phyloP scores from a whole-genome alignment of 768 basidiomycete genomes.

The Myochromella boudieri region DNA sequence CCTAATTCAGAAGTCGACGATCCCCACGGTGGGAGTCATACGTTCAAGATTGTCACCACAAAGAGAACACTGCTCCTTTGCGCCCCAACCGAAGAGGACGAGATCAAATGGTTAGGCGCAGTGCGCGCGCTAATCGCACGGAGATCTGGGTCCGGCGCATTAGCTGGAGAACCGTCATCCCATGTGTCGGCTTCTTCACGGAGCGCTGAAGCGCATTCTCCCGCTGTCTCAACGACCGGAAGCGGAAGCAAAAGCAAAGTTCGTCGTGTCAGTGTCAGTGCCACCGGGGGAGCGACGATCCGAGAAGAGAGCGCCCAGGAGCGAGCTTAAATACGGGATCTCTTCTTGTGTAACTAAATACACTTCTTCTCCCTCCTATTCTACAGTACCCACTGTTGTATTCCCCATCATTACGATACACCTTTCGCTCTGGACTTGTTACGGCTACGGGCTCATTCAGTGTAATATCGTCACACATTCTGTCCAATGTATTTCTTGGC shows the following conservation, averaged over 20 bases:
- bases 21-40: conserved; percentile 49
- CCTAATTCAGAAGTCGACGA: conserved; percentile 41
- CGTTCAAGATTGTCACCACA: conserved; percentile 96
- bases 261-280: conserved; percentile 47
- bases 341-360: conserved; percentile 2
- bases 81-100: conserved; percentile 95
- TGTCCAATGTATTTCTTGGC: too few species aligned
- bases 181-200: conserved; percentile 16
- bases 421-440: background rate
- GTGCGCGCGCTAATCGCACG: conserved; percentile 88
- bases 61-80: conserved; percentile 87
- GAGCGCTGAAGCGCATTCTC: conserved; percentile 15
- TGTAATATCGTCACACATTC: background rate
- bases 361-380: background rate
- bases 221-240: conserved; percentile 18
- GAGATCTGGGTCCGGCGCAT: conserved; percentile 50
- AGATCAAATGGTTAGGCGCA: conserved; percentile 97
- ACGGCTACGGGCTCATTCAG: conserved; percentile 1
- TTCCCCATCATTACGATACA: conserved; percentile 2
- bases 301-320: conserved; percentile 22
- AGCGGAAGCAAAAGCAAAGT: conserved; percentile 45
- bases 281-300: conserved; percentile 22
- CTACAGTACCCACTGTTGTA: background rate
- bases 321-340: conserved; percentile 14
- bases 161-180: conserved; percentile 45